Evolutionary conservation across 768 basidiomycete species (phyloP), one percentile per base, ranked within the genome.

Genomic region (Lactifluus volemus): DNA sequence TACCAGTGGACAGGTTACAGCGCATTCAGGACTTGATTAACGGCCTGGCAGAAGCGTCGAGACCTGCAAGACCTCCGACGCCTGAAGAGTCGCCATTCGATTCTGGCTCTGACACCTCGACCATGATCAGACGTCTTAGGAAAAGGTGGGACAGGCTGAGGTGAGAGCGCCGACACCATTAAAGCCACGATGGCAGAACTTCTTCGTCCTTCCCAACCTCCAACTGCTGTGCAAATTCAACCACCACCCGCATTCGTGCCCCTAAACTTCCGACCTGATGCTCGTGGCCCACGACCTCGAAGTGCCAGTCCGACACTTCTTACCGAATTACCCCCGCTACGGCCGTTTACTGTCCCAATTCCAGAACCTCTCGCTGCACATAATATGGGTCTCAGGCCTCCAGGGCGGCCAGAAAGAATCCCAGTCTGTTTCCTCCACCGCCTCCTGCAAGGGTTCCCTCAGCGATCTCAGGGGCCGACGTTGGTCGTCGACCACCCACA

Each of bases 131-230:
- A 21, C 61, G 65, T 29, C 69, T 73, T 17, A 71, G 73, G 67
- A 66, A 67, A 45, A 62, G 67, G 17, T 59, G 73, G 29, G 61
- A 68, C 36, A 57, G 67, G 60, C 67, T 68, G 53, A 68, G 69
- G 17, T 65, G 68, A 2, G 74, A 72, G 70, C 75, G 9, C 77
- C 82, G 5, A 69, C 77, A 5, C 77, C 77, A 6, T 65, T 69
- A 10, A 71, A 67, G n/a, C 61, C 76, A 32, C 81, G 55, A 70
- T 89, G 5, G 80, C 83, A 59, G 82, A 84, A 8, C 77, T 88
- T 38, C 66, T 88, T 30, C 77, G 79, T n/a, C 68, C 81, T 11
- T 75, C 74, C 9, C 73, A 76, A n/a, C n/a, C n/a, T n/a, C n/a
- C n/a, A n/a, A n/a, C n/a, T n/a, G n/a, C 74, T 15, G 71, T 73